Conservation (phyloP, 2,329 filamentous ascomycete genomes). For the Venturia asperata region DNA sequence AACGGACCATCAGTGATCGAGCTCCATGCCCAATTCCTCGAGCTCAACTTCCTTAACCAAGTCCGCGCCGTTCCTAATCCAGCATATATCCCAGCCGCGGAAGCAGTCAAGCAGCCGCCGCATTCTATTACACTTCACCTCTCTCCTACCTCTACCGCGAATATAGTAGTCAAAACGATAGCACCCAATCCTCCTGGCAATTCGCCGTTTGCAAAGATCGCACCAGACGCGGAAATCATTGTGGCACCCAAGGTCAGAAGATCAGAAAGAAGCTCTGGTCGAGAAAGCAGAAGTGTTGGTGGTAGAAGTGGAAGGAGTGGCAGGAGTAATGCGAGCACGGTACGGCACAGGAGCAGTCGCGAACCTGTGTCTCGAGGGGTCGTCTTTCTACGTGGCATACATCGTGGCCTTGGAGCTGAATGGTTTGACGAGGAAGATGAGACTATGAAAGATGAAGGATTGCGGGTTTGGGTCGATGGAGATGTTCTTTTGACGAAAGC, state of each 20-base stretch:
- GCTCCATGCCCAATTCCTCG: slow-evolving; percentile 88
- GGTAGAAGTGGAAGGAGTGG: slow-evolving; percentile 67
- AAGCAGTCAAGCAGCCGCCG: slow-evolving; percentile 37
- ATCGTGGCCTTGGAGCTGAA: slow-evolving; percentile 59
- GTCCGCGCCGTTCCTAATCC: slow-evolving; percentile 92
- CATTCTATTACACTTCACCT: slow-evolving; percentile 88
- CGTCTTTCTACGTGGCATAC: slow-evolving; percentile 74
- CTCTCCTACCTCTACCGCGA: slow-evolving; percentile 91
- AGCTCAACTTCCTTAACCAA: slow-evolving; percentile 87
- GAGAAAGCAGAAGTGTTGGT: slow-evolving; percentile 15
- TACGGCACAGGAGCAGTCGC: slow-evolving; percentile 35
- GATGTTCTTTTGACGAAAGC: slow-evolving; percentile 66
- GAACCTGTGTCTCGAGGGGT: slow-evolving; percentile 59
- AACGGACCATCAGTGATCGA: slow-evolving; percentile 62
- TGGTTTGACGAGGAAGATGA: slow-evolving; percentile 66
- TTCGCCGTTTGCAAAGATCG: slow-evolving; percentile 81
- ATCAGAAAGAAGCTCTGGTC: slow-evolving; percentile 47
- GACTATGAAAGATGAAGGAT: slow-evolving; percentile 32
- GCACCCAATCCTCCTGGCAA: slow-evolving; percentile 62
- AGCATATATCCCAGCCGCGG: slow-evolving; percentile 46
- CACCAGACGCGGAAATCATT: slow-evolving; percentile 90
- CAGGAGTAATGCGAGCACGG: slow-evolving; percentile 66
- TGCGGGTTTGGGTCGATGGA: slow-evolving; percentile 79
- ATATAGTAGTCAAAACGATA: slow-evolving; percentile 78
- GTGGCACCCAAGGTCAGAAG: slow-evolving; percentile 87